These are phyloP conservation scores for Suhomyces kunorum DNA, from an alignment of 1,139 yeast species.

Conservation along the genomic window DNA sequence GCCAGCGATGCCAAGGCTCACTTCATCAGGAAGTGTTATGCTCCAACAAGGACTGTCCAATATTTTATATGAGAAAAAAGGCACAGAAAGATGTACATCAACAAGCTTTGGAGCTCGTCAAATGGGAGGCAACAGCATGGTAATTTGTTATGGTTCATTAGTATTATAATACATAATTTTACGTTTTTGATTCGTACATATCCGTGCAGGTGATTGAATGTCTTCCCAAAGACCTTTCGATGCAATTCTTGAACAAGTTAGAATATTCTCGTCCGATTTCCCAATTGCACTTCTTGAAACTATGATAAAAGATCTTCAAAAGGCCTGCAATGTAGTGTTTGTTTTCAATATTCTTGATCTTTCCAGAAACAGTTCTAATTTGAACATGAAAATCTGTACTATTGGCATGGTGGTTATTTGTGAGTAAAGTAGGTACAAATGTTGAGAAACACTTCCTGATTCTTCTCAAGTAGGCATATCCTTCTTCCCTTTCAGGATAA, in stretches of 20 bases:
- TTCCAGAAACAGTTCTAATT: conserved; percentile 10
- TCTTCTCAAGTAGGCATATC: conserved; percentile 38
- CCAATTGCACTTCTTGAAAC: conserved; percentile 48
- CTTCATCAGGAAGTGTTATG: conserved; percentile 94
- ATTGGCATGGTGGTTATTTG: conserved; percentile 3
- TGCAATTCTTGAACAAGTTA: conserved; percentile 54
- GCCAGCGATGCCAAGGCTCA: conserved; percentile 97
- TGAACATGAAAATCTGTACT: conserved; percentile 11
- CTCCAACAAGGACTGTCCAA: conserved; percentile 95
- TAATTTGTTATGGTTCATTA: conserved; percentile 19
- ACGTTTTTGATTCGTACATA: conserved; percentile 36
- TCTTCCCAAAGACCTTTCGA: conserved; percentile 55
- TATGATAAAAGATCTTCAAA: conserved; percentile 38
- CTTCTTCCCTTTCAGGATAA: conserved; percentile 37
- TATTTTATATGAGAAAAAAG: conserved; percentile 94
- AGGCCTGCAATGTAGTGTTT: conserved; percentile 55
- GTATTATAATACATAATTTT: neutral
- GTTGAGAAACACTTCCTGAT: conserved; percentile 35
- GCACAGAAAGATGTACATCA: conserved; percentile 83
- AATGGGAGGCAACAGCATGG: conserved; percentile 70
- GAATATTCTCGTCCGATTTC: conserved; percentile 60
- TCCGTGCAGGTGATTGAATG: conserved; percentile 48
- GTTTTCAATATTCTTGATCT: conserved; percentile 25
- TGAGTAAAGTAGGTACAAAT: conserved; percentile 26
- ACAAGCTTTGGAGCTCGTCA: conserved; percentile 67